Evolutionary conservation across 306 rosid genomes (phyloP), one percentile per base, ranked within the genome.

Genomic region (cucumber (Cucumis sativus)): DNA sequence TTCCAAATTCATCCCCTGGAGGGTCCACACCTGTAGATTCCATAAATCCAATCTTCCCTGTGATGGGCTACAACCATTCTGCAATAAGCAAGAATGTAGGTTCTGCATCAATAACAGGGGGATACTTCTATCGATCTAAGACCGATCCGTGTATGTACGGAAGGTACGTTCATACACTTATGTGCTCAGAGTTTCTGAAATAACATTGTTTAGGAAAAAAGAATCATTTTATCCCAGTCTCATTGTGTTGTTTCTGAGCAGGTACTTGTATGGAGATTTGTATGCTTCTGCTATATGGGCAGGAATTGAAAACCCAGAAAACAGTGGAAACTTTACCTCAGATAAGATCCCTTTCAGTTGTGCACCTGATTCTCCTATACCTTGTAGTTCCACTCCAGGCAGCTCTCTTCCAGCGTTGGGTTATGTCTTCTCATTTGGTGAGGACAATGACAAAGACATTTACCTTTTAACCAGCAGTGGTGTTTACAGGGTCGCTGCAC

Each of bases 131-230:
- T 83, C 90, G 99, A 30, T 91, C 98, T 20, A 81, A 20, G 79
- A 89, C 92, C 25, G 99, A 96, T 85, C 97, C 99, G 17, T 96
- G 99, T 89, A 88, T 82, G 92, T 85, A 84, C 76, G 99, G 97
- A 86, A 91, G 98, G 99, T 96, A 85, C 20, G 77, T 96, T 82
- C 52, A 71, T 20, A 76, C 5, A 10, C 15, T 20, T 17, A 12
- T 40, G 28, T 18, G 5, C 5, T 70, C 76, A 6, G 18, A 43
- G 75, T 47, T 3, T 45, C 11, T n/a, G 75, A 10, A 43, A 69
- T 45, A 20, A 69, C 52, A 40, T 40, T 66, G 30, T 40, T 67
- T 17, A 68, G 52, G 51, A 47, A 39, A 40, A 40, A 40, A 64
- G 30, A 43, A 45, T 69, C 70, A 41, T 40, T 41, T 21, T 21